A percentile compares a stretch with the other conserved stretches of the same genome.
phyloP scores from a whole-genome alignment of 495 filamentous ascomycete species.

The Aspergillus asperescens region DNA sequence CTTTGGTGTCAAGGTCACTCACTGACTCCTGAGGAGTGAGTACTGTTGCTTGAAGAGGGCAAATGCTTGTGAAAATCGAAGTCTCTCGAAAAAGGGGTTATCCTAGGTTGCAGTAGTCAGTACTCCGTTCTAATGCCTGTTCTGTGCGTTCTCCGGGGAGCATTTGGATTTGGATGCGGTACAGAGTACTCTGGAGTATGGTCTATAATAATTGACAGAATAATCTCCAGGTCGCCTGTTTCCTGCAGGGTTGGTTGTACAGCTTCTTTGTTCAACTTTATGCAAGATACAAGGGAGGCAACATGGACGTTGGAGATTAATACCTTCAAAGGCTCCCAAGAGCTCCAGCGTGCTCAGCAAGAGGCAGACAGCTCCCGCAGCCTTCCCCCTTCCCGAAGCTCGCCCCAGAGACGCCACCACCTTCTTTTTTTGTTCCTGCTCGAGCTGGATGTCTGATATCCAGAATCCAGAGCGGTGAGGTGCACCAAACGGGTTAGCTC shows the following conservation, averaged over 20 bases:
- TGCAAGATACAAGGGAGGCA: background rate
- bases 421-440: background rate
- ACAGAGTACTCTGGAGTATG: background rate
- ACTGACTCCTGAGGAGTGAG: too few species aligned
- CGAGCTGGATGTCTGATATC: slow-evolving; percentile 2
- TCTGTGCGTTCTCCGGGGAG: background rate
- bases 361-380: background rate
- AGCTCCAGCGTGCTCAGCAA: background rate
- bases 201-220: slow-evolving; percentile 7
- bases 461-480: slow-evolving; percentile 22
- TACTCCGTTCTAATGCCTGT: background rate
- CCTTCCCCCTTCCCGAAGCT: background rate
- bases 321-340: background rate
- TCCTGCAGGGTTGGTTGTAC: slow-evolving; percentile 1
- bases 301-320: background rate
- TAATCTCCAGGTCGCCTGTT: background rate
- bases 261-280: too few species aligned
- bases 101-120: background rate
- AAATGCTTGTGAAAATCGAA: too few species aligned
- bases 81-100: slow-evolving; percentile 7
- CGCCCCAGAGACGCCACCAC: background rate
- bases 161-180: background rate
- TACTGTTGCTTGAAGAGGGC: background rate
- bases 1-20: too few species aligned
- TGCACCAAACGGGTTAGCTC: slow-evolving; percentile 14